Evolutionary conservation across 2,329 filamentous ascomycete genomes (phyloP), one percentile per base, ranked within the genome.

Genomic region (Cladosporium sp.): DNA sequence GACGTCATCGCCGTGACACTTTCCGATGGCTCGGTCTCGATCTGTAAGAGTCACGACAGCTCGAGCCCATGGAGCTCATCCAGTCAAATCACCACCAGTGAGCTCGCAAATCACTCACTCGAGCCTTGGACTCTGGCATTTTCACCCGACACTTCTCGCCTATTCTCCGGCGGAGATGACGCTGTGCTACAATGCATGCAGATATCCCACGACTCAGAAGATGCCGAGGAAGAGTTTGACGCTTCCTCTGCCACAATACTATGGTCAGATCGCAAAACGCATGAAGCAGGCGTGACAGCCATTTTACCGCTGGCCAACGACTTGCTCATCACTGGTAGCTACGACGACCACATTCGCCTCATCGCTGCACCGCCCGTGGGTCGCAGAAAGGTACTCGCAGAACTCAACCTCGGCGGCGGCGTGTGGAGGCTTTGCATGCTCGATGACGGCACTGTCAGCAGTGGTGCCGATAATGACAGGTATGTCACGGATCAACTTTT

Each of bases 391-490:
- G 74, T 87, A 2, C 80, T 92, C 5, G 81, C 84, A 0, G 85
- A 91, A 60, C 66, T 80, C 54, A 80, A 88, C 54, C 80, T 97
- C 0, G 84, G 80, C 2, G 92, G 89, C 22, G 92, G 92, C 1
- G 93, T 97, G 2, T 99, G 94, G 92, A 81, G 93, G 59, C 71
- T 97, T 57, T 89, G 89, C 69, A 66, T 88, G 39, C 74, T 91
- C 14, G 40, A 52, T 47, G 40, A 37, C 20, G 43, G 8, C 19
- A 34, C 30, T 34, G 30, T 34, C 30, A 34, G 30, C 30, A 51
- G 12, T 30, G 15, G 40, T 43, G 54, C 42, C n/a, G 42, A 20
- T 17, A 47, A 25, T 30, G n/a, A 43, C 43, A 52, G 43, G 59
- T 54, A 40, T 17, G 42, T 47, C 22, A 11, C 34, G 6, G 30